Base-by-base conservation (phyloP, 2,329 filamentous ascomycete genomes). In the Talaromyces sp. region DNA sequence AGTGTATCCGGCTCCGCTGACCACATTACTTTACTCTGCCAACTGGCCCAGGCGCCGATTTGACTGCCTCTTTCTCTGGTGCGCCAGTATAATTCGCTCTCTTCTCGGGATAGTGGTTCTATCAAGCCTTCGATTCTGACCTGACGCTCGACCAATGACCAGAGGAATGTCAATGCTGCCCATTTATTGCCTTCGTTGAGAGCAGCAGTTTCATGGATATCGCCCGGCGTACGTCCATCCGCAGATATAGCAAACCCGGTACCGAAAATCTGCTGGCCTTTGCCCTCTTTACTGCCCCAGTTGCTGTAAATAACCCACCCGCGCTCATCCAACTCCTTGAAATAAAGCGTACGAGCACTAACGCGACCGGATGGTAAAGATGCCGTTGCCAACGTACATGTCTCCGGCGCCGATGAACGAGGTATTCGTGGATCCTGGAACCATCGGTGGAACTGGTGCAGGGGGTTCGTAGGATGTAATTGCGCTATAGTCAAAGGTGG, bases 241-340 rank as follows among this genome's bases (percentile, higher is more conserved):
- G 56, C 64, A 27, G 64, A 66, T 6, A 54, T 31, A 6, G 51
- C 27, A n/a, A 63, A 63, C 31, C 65, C 59, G 13, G 38, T 54
- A 8, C 78, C 74, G 64, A 79, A 79, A 1, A 81, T 76, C 64
- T 80, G 77, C 36, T 71, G 72, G 17, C 78, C 78, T 65, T 80
- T 80, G 1, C 78, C 78, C 67, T 89, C 88, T 31, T 85, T 80
- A 66, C 88, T 91, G 67, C 88, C 93, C 82, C 93, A 94, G 78
- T 99, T 99, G 74, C 88, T 91, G 83, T 98, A 99, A 58, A 99
- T 84, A 51, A 98, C 92, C 79, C 96, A 99, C 17, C 93, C 93
- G 5, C 78, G 72, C 63, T 83, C 78, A 77, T 98, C 93, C 27
- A 98, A 87, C 82, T 98, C 95, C 80, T 99, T 99, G 70, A 99